A percentile compares a stretch with the other conserved stretches of the same genome.
These are phyloP conservation scores for Cornus florida DNA, from an alignment of 148 eudicot species.

Conservation along the genomic window DNA sequence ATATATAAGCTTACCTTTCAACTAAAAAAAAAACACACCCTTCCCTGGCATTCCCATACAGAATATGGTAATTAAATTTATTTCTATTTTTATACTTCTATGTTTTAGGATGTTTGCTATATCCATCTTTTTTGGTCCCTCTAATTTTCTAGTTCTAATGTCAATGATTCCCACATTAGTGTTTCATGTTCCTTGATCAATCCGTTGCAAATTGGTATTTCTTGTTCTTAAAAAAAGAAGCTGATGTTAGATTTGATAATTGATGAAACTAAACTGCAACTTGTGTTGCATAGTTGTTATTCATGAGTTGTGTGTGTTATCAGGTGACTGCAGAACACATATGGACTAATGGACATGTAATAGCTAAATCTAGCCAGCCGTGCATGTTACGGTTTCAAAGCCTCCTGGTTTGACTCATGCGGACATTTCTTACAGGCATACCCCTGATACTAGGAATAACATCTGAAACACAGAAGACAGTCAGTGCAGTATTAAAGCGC, in stretches of 20 bases:
- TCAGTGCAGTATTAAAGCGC: conserved; percentile 44
- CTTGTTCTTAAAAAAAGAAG: neutral
- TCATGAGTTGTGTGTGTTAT: neutral
- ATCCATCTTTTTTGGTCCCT: too few species aligned
- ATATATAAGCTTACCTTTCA: too few species aligned
- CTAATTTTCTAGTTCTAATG: too few species aligned
- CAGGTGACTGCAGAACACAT: conserved; percentile 67
- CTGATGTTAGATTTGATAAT: neutral
- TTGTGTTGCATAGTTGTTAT: neutral
- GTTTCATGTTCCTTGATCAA: neutral
- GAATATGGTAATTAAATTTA: too few species aligned
- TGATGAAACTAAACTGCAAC: neutral
- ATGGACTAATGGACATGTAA: conserved; percentile 36
- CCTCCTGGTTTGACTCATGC: conserved; percentile 50
- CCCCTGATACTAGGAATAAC: conserved; percentile 70
- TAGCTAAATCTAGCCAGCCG: conserved; percentile 63
- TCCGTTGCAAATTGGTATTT: neutral
- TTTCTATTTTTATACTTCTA: too few species aligned
- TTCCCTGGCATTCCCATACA: too few species aligned
- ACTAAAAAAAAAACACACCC: too few species aligned
- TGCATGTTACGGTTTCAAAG: conserved; percentile 69
- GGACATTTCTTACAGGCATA: conserved; percentile 47
- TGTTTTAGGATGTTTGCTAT: too few species aligned
- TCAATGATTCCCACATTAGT: too few species aligned
- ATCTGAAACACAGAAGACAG: conserved; percentile 55